Conservation (phyloP, 176 grass and related monocot genomes). For the Calamus simplicifolius region DNA sequence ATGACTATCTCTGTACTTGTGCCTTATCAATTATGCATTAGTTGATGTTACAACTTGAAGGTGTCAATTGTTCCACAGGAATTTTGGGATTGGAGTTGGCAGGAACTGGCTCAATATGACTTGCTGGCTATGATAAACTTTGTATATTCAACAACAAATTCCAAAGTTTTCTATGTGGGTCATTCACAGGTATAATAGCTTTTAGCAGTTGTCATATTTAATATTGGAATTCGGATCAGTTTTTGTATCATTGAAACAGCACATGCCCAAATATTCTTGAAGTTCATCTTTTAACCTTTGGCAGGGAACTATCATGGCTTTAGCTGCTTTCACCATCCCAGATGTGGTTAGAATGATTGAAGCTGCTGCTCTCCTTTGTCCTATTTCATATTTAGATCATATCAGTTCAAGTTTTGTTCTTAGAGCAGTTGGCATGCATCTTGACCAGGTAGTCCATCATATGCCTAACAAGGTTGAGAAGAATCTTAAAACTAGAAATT, state of each 20-base stretch:
- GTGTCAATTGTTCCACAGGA: conserved; percentile 31
- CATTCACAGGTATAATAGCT: conserved; percentile 68
- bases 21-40: too few relatives aligned
- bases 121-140: conserved; percentile 74
- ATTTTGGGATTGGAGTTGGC: conserved; percentile 99
- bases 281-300: conserved; percentile 11
- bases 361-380: conserved; percentile 89
- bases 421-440: conserved; percentile 69
- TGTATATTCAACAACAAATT: conserved; percentile 46
- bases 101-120: conserved; percentile 85
- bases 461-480: background rate
- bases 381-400: conserved; percentile 94
- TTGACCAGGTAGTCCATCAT: conserved; percentile 69
- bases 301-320: conserved; percentile 96
- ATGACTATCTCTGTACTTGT: too few relatives aligned
- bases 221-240: too few relatives aligned
- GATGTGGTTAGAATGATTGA: conserved; percentile 67
- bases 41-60: background rate
- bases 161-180: conserved; percentile 71
- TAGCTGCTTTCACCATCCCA: conserved; percentile 74
- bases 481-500: background rate
- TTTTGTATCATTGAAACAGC: too few relatives aligned
- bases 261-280: background rate
- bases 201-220: conserved; percentile 2
- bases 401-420: conserved; percentile 71